Conservation (phyloP, 169 alveolate genomes). For the Plasmodium fragile region DNA sequence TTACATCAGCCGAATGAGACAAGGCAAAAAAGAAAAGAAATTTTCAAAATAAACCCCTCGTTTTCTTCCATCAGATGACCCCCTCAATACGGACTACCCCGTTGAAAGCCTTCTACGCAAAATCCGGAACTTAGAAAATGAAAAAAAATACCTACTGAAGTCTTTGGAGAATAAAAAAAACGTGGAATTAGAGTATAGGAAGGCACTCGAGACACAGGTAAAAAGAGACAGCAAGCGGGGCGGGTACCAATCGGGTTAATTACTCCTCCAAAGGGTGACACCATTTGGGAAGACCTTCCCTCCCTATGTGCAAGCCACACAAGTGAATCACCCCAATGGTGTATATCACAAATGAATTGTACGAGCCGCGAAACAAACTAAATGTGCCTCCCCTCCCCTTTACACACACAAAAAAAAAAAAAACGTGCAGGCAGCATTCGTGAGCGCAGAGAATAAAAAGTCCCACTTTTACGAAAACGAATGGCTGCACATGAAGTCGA, state of each 20-base stretch:
- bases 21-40: background rate
- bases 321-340: background rate
- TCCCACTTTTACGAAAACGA: slow-evolving; percentile 56
- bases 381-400: background rate
- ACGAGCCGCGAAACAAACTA: background rate
- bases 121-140: slow-evolving; percentile 63
- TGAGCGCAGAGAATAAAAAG: slow-evolving; percentile 53
- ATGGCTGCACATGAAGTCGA: slow-evolving; percentile 71
- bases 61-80: slow-evolving; percentile 1
- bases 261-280: background rate
- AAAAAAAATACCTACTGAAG: slow-evolving; percentile 37
- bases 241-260: background rate
- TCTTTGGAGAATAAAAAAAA: slow-evolving; percentile 54
- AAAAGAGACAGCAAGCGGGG: background rate
- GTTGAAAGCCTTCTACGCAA: slow-evolving; percentile 43
- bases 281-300: background rate
- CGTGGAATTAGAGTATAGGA: slow-evolving; percentile 40
- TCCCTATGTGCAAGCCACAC: background rate
- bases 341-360: background rate
- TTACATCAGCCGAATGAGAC: background rate
- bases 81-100: background rate
- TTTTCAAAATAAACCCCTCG: background rate
- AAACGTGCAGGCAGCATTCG: slow-evolving; percentile 33
- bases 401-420: background rate
- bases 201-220: slow-evolving; percentile 66